Evolutionary conservation across 2,329 filamentous ascomycete species (phyloP), one percentile per base, ranked within the genome.

Genomic region (Fusarium sp.): DNA sequence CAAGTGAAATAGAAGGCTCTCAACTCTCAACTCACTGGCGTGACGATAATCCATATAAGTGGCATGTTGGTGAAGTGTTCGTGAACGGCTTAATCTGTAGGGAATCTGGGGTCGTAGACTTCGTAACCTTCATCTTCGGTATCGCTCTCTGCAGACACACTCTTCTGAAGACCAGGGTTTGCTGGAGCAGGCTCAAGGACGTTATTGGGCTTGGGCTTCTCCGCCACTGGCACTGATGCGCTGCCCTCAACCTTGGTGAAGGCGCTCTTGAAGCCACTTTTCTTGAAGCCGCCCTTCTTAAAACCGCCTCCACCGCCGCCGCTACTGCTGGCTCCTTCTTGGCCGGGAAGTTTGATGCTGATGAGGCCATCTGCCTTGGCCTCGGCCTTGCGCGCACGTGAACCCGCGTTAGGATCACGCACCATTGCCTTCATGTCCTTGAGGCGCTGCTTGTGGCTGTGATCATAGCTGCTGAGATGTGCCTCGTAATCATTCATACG

Each of bases 401-500:
- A 89, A 15, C 87, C 88, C 27, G 90, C 91, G 63, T 87, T 88
- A 2, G 93, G 91, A 74, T 95, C 92, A 75, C 92, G 91, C 35
- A 93, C 91, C 87, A 95, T 92, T 79, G 93, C 91, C 84, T 95
- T 95, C 93, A 96, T 95, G 79, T 97, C 94, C 83, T 94, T 94
- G 68, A 95, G 89, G 59, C 94, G 93, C 85, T 97, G 95, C 82
- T 95, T 95, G 84, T 99, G 97, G 78, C 94, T 94, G 84, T 99
- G 97, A 81, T 98, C 97, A 83, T 98, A 98, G 79, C 94, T 97
- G 73, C 92, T 92, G 66, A 98, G 94, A 82, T 99, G 97, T 9
- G 95, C 93, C 83, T 98, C 96, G 82, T 97, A 98, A 82, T 98
- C 96, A 81, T 97, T 96, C 88, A 97, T 96, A 65, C 97, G 95